These are phyloP conservation scores for Komagataella pastoris DNA, from an alignment of 805 yeast species.

Conservation along the genomic window DNA sequence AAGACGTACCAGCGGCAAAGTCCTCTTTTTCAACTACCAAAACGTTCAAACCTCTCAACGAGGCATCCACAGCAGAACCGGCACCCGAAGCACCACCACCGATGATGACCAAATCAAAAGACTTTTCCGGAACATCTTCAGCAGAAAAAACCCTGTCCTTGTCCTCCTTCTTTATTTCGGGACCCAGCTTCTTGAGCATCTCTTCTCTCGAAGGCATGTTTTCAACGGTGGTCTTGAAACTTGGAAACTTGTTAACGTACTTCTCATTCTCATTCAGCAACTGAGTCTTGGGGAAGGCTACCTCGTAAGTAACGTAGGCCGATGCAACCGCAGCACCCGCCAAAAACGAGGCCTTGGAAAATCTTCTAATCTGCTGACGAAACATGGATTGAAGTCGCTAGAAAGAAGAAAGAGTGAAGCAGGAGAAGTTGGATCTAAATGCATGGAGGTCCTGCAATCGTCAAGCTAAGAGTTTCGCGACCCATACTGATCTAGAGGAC, in stretches of 20 bases:
- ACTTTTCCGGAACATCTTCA: slow-evolving; percentile 27
- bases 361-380: slow-evolving; percentile 1
- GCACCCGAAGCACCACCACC: slow-evolving; percentile 98
- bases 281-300: not conserved
- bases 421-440: not conserved
- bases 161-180: slow-evolving; percentile 5
- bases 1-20: slow-evolving; percentile 86
- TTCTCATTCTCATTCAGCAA: slow-evolving; percentile 2
- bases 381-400: not conserved
- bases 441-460: not conserved
- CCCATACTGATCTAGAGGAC: not conserved
- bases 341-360: not conserved
- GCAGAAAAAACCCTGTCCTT: slow-evolving; percentile 4
- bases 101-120: slow-evolving; percentile 66
- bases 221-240: slow-evolving; percentile 29
- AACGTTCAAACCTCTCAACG: slow-evolving; percentile 81
- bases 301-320: not conserved
- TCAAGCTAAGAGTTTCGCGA: not conserved
- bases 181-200: slow-evolving; percentile 31
- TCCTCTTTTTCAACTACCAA: slow-evolving; percentile 79
- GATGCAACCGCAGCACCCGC: not conserved
- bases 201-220: slow-evolving; percentile 46
- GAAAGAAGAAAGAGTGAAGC: not conserved
- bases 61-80: slow-evolving; percentile 87
- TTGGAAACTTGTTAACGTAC: slow-evolving; percentile 12